Percentiles rank a stretch among this genome's conserved stretches.
Evolutionary conservation across 768 basidiomycete species (phyloP).

Genomic region (Crepidotus variabilis): DNA sequence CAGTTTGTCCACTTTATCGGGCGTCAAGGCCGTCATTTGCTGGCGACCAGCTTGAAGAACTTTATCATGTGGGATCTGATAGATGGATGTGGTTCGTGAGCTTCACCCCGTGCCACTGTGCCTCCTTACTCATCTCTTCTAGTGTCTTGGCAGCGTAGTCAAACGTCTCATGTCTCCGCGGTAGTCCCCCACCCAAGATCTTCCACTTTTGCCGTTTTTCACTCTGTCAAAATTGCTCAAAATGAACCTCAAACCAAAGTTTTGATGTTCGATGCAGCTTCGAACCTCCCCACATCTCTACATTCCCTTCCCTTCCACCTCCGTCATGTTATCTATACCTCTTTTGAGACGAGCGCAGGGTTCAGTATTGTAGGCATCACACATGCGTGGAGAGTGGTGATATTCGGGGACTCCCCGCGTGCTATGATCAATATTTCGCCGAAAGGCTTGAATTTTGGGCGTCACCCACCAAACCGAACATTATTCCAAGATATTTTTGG

Average conservation of each 20-base stretch:
- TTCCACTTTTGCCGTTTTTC: constrained; percentile 59
- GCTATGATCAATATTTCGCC: constrained; percentile 32
- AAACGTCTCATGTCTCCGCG: constrained; percentile 31
- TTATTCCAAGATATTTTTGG: constrained; percentile 94
- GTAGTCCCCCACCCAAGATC: constrained; percentile 54
- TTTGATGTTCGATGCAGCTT: constrained; percentile 44
- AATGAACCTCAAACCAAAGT: constrained; percentile 34
- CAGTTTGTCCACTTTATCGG: constrained; percentile 65
- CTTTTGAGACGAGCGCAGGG: constrained; percentile 25
- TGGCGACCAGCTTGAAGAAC: constrained; percentile 41
- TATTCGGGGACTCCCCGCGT: constrained; percentile 58
- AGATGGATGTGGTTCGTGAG: constrained; percentile 49
- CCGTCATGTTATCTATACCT: constrained; percentile 40
- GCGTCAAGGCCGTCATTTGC: constrained; percentile 64
- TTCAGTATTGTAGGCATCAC: constrained; percentile 73
- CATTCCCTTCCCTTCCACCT: constrained; percentile 60
- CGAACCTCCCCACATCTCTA: constrained; percentile 39
- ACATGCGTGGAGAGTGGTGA: constrained; percentile 55
- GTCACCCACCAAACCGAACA: constrained; percentile 38
- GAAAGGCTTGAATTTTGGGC: constrained; percentile 12
- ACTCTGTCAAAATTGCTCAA: constrained; percentile 23
- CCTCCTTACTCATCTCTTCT: constrained; percentile 5
- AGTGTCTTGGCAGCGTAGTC: constrained; percentile 61
- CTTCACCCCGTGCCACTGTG: neutral
- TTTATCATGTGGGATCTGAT: constrained; percentile 75